Evolutionary conservation across 2,329 filamentous ascomycete genomes (phyloP).

Genomic region (Fusarium begoniae): DNA sequence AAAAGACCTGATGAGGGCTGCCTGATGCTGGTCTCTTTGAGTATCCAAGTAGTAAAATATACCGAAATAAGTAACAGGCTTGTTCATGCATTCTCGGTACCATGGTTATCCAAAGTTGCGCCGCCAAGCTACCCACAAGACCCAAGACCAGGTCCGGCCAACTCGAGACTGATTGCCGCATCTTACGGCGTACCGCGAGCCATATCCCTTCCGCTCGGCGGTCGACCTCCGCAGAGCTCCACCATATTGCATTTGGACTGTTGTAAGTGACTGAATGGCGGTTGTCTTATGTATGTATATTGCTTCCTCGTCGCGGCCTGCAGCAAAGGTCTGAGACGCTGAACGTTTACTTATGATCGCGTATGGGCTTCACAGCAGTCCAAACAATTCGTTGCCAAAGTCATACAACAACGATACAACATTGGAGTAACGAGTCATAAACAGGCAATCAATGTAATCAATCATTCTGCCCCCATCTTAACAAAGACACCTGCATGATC

Average conservation of each 20-base stretch:
- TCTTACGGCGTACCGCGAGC: conserved; percentile 18
- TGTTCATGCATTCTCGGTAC: conserved; percentile 19
- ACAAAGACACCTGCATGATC: conserved; percentile 43
- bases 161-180: conserved; percentile 21
- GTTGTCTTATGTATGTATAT: not conserved
- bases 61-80: not conserved
- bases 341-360: not conserved
- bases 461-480: conserved; percentile 21
- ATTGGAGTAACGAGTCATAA: conserved; percentile 27
- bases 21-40: conserved; percentile 9
- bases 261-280: not conserved
- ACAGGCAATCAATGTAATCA: conserved; percentile 7
- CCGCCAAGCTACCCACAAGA: conserved; percentile 26
- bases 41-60: conserved; percentile 38
- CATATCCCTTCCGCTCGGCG: conserved; percentile 21
- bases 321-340: not conserved
- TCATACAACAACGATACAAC: not conserved
- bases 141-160: conserved; percentile 17
- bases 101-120: conserved; percentile 28
- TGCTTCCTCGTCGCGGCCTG: not conserved
- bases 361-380: not conserved
- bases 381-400: not conserved
- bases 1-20: conserved; percentile 18
- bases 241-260: not conserved
- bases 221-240: conserved; percentile 18